Conservation (phyloP, 352 stramenopile species). For the Phytophthora fragariaefolia region DNA sequence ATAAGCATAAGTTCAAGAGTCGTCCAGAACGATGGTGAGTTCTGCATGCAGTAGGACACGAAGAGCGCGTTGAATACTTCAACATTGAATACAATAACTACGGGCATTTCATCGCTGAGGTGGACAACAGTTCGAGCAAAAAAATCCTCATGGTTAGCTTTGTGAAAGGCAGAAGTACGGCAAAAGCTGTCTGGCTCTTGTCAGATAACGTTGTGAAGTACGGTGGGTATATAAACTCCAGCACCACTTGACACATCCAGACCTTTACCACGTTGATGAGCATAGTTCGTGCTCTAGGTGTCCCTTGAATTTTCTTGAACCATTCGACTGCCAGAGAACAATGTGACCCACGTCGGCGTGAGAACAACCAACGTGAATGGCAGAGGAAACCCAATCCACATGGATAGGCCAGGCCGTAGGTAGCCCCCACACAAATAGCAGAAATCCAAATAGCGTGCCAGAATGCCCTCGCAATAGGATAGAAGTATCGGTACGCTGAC, state of each 20-base stretch:
- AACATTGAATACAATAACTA: conserved; percentile 2
- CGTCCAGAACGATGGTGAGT: conserved; percentile 11
- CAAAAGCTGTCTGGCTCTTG: not conserved
- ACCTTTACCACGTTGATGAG: conserved; percentile 14
- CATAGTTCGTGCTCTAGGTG: not conserved
- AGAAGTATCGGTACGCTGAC: not conserved
- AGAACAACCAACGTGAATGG: conserved; percentile 16
- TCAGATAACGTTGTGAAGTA: conserved; percentile 3
- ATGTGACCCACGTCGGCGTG: conserved; percentile 7
- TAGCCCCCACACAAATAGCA: not conserved
- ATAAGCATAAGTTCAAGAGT: conserved; percentile 13
- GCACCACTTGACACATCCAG: conserved; percentile 3
- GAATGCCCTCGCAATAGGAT: not conserved
- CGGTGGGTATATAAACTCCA: conserved; percentile 1
- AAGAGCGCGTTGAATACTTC: conserved; percentile 11
- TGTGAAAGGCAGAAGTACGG: not conserved
- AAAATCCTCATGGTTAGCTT: conserved; percentile 4
- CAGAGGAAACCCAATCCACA: conserved; percentile 2
- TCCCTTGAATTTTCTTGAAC: conserved; percentile 10
- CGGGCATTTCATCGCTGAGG: conserved; percentile 7
- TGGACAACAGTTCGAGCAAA: conserved; percentile 8
- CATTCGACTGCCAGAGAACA: conserved; percentile 11
- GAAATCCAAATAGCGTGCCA: not conserved
- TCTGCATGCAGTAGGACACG: conserved; percentile 14
- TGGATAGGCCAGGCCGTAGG: conserved; percentile 9